Percentiles rank a stretch among this genome's conserved stretches.
Conservation (phyloP, 345 rosid species). For the Brassica rapa region DNA sequence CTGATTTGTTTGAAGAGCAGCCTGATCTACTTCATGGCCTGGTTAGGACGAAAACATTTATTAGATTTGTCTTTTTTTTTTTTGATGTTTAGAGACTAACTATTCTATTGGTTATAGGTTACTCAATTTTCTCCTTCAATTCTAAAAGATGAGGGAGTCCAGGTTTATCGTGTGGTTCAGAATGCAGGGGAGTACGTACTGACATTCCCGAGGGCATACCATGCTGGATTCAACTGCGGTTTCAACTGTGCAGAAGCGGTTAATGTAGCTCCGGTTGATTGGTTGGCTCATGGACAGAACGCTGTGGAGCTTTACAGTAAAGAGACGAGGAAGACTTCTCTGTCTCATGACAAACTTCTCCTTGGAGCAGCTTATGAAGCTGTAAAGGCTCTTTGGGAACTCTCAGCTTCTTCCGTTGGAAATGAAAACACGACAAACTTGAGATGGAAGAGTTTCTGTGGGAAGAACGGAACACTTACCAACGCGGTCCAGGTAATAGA, state of each 20-base stretch:
- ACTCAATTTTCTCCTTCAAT: constrained; percentile 94
- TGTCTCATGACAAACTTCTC: constrained; percentile 90
- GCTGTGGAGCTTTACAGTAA: constrained; percentile 88
- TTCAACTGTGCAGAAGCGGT: constrained; percentile 99
- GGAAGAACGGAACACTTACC: constrained; percentile 81
- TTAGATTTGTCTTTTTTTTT: not conserved
- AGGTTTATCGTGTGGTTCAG: constrained; percentile 77
- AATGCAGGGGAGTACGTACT: constrained; percentile 84
- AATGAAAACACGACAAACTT: constrained; percentile 56
- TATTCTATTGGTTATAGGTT: constrained; percentile 51
- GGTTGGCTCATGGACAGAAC: constrained; percentile 88
- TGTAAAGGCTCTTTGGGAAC: constrained; percentile 63
- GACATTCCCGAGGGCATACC: constrained; percentile 97
- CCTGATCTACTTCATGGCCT: constrained; percentile 86
- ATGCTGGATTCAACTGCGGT: constrained; percentile 97
- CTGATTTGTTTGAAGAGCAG: constrained; percentile 85
- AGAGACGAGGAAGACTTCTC: constrained; percentile 79
- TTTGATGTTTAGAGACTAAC: not conserved
- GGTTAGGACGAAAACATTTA: constrained; percentile 42
- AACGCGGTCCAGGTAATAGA: constrained; percentile 65
- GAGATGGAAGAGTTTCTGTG: constrained; percentile 77
- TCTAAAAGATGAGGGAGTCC: constrained; percentile 77
- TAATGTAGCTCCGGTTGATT: constrained; percentile 97
- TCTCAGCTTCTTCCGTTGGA: constrained; percentile 43
- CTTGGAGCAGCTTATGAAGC: constrained; percentile 71